Evolutionary conservation across 1,139 yeast genomes (phyloP).

Genomic region (Candida labiduridarum): DNA sequence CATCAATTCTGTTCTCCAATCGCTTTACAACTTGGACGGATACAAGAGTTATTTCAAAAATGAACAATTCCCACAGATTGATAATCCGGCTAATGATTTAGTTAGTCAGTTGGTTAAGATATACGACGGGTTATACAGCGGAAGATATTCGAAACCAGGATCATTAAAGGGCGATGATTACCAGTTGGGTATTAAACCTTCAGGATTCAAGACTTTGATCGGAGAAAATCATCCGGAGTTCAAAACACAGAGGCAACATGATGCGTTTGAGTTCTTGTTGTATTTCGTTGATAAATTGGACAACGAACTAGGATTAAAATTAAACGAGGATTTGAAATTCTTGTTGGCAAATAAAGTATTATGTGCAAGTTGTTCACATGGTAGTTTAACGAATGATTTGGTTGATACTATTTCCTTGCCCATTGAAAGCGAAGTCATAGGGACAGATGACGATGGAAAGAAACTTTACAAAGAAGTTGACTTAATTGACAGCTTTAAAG

Average conservation of each 20-base stretch:
- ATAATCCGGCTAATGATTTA: slow-evolving; percentile 66
- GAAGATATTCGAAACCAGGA: slow-evolving; percentile 64
- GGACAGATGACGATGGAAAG: slow-evolving; percentile 45
- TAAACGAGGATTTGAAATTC: slow-evolving; percentile 63
- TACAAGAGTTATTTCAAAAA: slow-evolving; percentile 43
- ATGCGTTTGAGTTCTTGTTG: slow-evolving; percentile 85
- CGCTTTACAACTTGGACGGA: slow-evolving; percentile 42
- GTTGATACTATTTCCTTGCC: slow-evolving; percentile 73
- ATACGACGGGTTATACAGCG: slow-evolving; percentile 77
- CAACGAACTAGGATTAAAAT: slow-evolving; percentile 43
- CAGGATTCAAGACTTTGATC: slow-evolving; percentile 70
- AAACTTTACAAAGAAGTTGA: slow-evolving; percentile 52
- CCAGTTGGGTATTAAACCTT: slow-evolving; percentile 78
- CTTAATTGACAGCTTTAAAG: slow-evolving; percentile 53
- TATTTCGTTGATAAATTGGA: slow-evolving; percentile 69
- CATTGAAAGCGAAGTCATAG: slow-evolving; percentile 43
- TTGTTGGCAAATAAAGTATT: slow-evolving; percentile 64
- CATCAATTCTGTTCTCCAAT: slow-evolving; percentile 78
- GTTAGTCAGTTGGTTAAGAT: slow-evolving; percentile 74
- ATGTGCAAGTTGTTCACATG: slow-evolving; percentile 64
- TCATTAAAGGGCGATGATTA: slow-evolving; percentile 52
- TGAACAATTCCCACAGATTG: slow-evolving; percentile 27
- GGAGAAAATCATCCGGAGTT: slow-evolving; percentile 85
- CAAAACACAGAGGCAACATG: slow-evolving; percentile 87
- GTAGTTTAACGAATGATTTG: slow-evolving; percentile 57